Conservation (phyloP, 2,329 filamentous ascomycete species). For the Calonectria pauciramosa region DNA sequence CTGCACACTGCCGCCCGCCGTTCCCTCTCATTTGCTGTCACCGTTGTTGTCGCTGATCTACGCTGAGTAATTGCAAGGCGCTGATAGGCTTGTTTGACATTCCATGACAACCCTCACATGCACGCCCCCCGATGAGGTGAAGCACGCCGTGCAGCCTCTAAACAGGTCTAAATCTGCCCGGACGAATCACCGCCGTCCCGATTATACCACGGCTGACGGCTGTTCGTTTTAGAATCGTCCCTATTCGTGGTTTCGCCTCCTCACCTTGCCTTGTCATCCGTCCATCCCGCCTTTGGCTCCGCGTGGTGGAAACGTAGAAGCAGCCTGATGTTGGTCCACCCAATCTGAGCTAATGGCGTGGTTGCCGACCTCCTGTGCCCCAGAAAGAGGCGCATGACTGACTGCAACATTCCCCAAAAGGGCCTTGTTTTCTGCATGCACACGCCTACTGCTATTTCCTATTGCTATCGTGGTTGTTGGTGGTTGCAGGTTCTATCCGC, state of each 20-base stretch:
- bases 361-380: constrained; percentile 38
- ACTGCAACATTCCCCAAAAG: constrained; percentile 42
- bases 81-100: constrained; percentile 48
- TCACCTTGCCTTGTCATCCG: constrained; percentile 31
- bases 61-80: constrained; percentile 54
- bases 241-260: constrained; percentile 41
- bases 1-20: constrained; percentile 27
- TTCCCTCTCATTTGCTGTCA: constrained; percentile 37
- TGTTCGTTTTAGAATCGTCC: constrained; percentile 38
- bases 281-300: constrained; percentile 38
- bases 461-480: constrained; percentile 31
- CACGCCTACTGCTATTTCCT: constrained; percentile 25
- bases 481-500: constrained; percentile 26
- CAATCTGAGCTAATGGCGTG: constrained; percentile 44
- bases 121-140: constrained; percentile 41
- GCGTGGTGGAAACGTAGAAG: constrained; percentile 40
- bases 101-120: constrained; percentile 35
- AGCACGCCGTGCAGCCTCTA: constrained; percentile 35
- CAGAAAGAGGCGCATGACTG: constrained; percentile 41
- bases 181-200: constrained; percentile 41
- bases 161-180: constrained; percentile 28
- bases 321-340: constrained; percentile 47
- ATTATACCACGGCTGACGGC: constrained; percentile 41
- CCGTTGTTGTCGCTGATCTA: constrained; percentile 30
- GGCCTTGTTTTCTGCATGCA: constrained; percentile 39